Evolutionary conservation across 331 rosid species (phyloP).

Genomic region (Malus hybrid): DNA sequence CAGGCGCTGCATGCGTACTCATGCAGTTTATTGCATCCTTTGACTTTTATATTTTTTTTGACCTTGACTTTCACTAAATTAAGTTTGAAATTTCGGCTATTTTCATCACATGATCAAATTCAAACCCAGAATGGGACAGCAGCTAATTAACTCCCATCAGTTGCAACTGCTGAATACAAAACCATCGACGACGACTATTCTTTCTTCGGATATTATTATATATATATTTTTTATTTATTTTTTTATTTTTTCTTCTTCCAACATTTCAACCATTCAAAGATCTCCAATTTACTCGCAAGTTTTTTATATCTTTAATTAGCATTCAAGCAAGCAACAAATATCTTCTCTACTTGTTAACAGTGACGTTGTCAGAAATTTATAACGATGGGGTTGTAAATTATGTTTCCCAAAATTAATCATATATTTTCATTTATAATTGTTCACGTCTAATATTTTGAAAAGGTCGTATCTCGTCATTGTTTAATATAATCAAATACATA

Average conservation of each 20-base stretch:
- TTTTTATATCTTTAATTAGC: neutral
- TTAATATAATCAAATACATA: too few species aligned
- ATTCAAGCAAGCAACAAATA: neutral
- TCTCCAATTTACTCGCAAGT: neutral
- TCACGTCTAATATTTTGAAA: too few species aligned
- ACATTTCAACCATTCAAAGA: neutral
- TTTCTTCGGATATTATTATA: neutral
- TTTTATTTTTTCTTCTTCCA: neutral
- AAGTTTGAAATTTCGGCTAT: neutral
- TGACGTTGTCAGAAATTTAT: too few species aligned
- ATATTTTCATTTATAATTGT: too few species aligned
- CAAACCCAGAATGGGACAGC: neutral
- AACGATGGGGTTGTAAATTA: too few species aligned
- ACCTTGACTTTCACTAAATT: conserved; percentile 8
- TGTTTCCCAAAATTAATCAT: too few species aligned
- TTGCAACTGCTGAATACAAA: neutral
- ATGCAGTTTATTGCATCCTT: conserved; percentile 4
- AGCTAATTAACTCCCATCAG: neutral
- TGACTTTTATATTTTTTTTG: conserved; percentile 24
- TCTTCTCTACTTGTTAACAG: neutral
- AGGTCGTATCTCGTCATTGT: too few species aligned
- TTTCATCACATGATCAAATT: neutral
- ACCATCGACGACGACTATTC: neutral
- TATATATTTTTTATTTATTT: too few species aligned
- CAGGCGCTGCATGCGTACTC: too few species aligned